A percentile compares a stretch with the other conserved stretches of the same genome.
These are phyloP conservation scores for Cadophora gregata DNA, from an alignment of 2,329 filamentous ascomycete genomes.

Conservation along the genomic window DNA sequence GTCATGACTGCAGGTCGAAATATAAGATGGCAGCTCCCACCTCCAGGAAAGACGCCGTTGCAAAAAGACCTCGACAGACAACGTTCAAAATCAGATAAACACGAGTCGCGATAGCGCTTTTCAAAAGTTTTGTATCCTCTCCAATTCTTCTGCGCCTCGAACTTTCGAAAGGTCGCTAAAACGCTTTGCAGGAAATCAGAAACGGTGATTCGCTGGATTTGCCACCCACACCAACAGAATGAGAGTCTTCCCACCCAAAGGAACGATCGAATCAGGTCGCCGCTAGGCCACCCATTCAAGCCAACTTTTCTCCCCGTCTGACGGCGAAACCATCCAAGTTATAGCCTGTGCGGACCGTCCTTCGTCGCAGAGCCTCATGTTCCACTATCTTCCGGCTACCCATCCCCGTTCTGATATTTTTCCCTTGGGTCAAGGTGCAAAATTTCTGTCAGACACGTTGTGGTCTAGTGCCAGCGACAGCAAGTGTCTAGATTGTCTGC, in stretches of 20 bases:
- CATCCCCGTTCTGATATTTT: not conserved
- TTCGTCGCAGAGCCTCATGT: constrained; percentile 18
- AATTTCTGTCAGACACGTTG: not conserved
- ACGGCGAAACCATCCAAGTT: constrained; percentile 11
- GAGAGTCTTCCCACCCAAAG: constrained; percentile 13
- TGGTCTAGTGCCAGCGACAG: constrained; percentile 3
- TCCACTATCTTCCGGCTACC: constrained; percentile 12
- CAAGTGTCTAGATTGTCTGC: not conserved
- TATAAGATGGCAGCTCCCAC: constrained; percentile 36
- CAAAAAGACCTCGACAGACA: constrained; percentile 1
- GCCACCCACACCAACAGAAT: constrained; percentile 29
- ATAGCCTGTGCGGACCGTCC: constrained; percentile 6
- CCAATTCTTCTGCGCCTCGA: constrained; percentile 24
- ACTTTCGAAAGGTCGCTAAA: constrained; percentile 39
- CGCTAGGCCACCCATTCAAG: not conserved
- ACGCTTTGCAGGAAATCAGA: constrained; percentile 31
- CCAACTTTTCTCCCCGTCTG: not conserved
- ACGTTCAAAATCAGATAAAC: not conserved
- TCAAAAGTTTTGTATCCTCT: not conserved
- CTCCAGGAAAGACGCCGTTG: constrained; percentile 12
- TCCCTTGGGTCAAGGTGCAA: not conserved
- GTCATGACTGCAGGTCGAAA: constrained; percentile 22
- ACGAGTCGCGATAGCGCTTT: not conserved
- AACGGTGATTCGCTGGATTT: constrained; percentile 35
- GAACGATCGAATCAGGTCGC: constrained; percentile 18